These are phyloP conservation scores for Russula lepida DNA, from an alignment of 768 basidiomycete genomes.

Conservation along the genomic window DNA sequence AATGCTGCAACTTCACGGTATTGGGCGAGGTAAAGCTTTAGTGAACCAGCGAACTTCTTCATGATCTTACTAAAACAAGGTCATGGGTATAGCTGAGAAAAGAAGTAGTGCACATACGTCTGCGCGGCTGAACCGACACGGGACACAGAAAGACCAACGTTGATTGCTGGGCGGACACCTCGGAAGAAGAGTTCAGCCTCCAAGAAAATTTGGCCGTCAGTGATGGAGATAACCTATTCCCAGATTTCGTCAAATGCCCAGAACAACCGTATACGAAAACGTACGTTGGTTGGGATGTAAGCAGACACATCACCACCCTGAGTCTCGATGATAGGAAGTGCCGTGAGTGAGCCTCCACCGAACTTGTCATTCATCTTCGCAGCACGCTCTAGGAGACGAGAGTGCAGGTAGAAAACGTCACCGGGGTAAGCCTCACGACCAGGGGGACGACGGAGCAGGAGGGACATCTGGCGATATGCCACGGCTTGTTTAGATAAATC, in stretches of 20 bases:
- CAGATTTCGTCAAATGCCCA: constrained; percentile 1
- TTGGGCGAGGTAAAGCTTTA: constrained; percentile 99
- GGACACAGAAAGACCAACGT: constrained; percentile 99
- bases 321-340: constrained; percentile 98
- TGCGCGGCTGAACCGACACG: constrained; percentile 99
- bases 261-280: constrained; percentile 22
- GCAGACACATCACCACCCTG: constrained; percentile 99
- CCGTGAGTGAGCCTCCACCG: constrained; percentile 97
- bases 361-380: constrained; percentile 99
- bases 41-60: constrained; percentile 99
- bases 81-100: not conserved
- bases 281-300: constrained; percentile 89
- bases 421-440: constrained; percentile 99
- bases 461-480: constrained; percentile 99
- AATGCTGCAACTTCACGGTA: constrained; percentile 99
- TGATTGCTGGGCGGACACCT: constrained; percentile 99
- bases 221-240: constrained; percentile 93
- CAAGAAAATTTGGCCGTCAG: constrained; percentile 99
- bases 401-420: constrained; percentile 99
- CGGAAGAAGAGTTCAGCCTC: constrained; percentile 99
- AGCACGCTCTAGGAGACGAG: constrained; percentile 98
- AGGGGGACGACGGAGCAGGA: constrained; percentile 98
- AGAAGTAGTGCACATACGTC: constrained; percentile 57
- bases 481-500: constrained; percentile 99
- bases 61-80: constrained; percentile 71